A percentile compares a stretch with the other conserved stretches of the same genome.
Evolutionary conservation across 768 basidiomycete species (phyloP).

Genomic region (Strobilomyces confusus): DNA sequence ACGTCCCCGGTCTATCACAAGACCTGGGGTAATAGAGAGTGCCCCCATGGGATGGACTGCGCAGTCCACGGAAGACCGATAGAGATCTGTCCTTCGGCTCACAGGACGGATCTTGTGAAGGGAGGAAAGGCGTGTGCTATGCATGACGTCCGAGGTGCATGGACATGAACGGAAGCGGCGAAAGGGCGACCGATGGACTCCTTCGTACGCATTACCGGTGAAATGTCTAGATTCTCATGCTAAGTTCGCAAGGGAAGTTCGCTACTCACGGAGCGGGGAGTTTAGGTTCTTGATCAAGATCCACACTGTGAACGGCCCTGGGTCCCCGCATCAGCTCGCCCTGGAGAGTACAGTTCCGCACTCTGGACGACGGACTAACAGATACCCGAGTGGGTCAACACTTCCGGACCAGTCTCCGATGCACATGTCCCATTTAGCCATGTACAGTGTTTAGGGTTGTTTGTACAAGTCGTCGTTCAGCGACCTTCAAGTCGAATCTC

Average conservation of each 20-base stretch:
- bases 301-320: slow-evolving; percentile 12
- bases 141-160: slow-evolving; percentile 16
- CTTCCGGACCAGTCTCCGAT: background rate
- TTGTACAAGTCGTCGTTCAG: background rate
- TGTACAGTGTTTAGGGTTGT: slow-evolving; percentile 5
- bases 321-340: background rate
- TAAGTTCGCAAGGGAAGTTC: slow-evolving; percentile 2
- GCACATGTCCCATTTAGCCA: background rate
- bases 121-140: slow-evolving; percentile 13
- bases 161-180: slow-evolving; percentile 9
- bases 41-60: slow-evolving; percentile 21
- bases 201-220: slow-evolving; percentile 8
- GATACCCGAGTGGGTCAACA: background rate
- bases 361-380: background rate
- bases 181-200: slow-evolving; percentile 9
- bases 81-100: slow-evolving; percentile 11
- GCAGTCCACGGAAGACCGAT: slow-evolving; percentile 10
- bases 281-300: slow-evolving; percentile 13
- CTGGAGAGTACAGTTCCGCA: slow-evolving; percentile 1
- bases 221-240: slow-evolving; percentile 15
- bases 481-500: background rate
- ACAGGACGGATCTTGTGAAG: slow-evolving; percentile 27
- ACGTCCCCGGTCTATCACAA: slow-evolving; percentile 18
- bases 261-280: slow-evolving; percentile 6
- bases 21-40: slow-evolving; percentile 30